phyloP scores from a whole-genome alignment of 345 rosid genomes.

The Firmiana major region DNA sequence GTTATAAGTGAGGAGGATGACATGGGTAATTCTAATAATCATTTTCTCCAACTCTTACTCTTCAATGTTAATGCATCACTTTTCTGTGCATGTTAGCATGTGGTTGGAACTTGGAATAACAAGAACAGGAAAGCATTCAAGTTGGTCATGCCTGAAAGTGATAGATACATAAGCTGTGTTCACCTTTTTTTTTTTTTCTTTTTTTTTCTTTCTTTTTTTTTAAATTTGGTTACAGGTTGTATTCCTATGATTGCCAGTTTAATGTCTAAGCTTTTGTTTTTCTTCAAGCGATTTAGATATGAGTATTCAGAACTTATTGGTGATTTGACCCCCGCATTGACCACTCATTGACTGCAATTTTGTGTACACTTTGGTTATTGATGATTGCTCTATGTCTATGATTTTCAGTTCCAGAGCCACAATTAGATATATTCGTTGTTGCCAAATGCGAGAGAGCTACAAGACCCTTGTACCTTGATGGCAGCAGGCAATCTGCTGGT shows the following conservation, averaged over 20 bases:
- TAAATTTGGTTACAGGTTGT: background rate
- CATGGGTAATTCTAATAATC: slow-evolving; percentile 51
- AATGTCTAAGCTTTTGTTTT: background rate
- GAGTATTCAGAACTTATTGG: background rate
- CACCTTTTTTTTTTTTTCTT: too few relatives aligned
- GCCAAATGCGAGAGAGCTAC: slow-evolving; percentile 15
- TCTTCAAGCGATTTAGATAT: background rate
- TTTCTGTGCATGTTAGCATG: background rate
- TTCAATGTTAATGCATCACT: background rate
- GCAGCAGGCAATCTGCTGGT: slow-evolving; percentile 17
- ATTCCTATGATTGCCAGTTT: background rate
- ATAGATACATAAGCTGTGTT: background rate
- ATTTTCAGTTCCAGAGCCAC: slow-evolving; percentile 21
- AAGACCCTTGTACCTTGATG: slow-evolving; percentile 11
- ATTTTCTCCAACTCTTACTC: background rate
- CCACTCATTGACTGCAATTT: background rate
- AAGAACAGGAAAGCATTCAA: background rate
- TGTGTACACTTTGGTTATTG: background rate
- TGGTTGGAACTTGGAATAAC: background rate
- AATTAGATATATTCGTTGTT: slow-evolving; percentile 17
- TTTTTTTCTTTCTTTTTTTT: too few relatives aligned
- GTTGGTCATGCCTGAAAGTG: background rate
- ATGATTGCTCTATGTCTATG: background rate
- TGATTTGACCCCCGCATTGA: background rate
- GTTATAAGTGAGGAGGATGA: slow-evolving; percentile 73